Percentiles rank a stretch among this genome's conserved stretches.
These are phyloP conservation scores for Fusarium nodosum DNA, from an alignment of 2,329 filamentous ascomycete species.

Conservation along the genomic window DNA sequence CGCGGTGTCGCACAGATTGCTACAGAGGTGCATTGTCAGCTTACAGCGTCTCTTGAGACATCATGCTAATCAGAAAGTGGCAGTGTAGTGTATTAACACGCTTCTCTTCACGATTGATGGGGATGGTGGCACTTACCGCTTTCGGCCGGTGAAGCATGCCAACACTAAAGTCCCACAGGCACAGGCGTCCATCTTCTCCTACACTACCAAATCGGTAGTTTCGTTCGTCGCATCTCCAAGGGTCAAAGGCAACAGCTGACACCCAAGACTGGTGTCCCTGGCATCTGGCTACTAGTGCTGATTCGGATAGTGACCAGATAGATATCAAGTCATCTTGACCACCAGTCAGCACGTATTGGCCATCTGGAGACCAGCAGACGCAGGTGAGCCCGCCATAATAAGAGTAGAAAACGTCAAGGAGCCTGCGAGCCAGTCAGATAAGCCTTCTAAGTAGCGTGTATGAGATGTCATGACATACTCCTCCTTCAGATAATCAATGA, in stretches of 20 bases:
- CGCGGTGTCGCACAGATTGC: constrained; percentile 58
- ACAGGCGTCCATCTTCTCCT: constrained; percentile 89
- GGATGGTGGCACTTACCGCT: constrained; percentile 68
- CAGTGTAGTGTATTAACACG: background rate
- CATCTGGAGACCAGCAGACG: constrained; percentile 97
- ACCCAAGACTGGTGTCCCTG: constrained; percentile 98
- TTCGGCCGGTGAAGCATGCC: constrained; percentile 96
- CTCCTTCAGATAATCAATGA: constrained; percentile 93
- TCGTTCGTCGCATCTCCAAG: constrained; percentile 94
- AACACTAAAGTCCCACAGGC: constrained; percentile 97
- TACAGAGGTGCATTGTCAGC: constrained; percentile 36
- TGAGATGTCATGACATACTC: constrained; percentile 67
- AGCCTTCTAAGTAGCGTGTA: background rate
- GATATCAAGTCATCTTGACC: constrained; percentile 96
- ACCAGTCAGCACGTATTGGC: constrained; percentile 93
- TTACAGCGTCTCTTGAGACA: constrained; percentile 5
- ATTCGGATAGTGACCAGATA: constrained; percentile 92
- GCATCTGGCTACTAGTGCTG: constrained; percentile 87
- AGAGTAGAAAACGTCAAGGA: constrained; percentile 88
- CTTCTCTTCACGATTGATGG: background rate
- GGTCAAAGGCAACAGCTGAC: constrained; percentile 91
- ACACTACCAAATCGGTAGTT: constrained; percentile 98
- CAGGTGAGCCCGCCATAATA: constrained; percentile 96
- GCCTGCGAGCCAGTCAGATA: constrained; percentile 61
- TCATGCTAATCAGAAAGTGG: background rate